Evolutionary conservation across 192 early-diverging fungal species (phyloP).

Genomic region (Ambispora gerdemannii): DNA sequence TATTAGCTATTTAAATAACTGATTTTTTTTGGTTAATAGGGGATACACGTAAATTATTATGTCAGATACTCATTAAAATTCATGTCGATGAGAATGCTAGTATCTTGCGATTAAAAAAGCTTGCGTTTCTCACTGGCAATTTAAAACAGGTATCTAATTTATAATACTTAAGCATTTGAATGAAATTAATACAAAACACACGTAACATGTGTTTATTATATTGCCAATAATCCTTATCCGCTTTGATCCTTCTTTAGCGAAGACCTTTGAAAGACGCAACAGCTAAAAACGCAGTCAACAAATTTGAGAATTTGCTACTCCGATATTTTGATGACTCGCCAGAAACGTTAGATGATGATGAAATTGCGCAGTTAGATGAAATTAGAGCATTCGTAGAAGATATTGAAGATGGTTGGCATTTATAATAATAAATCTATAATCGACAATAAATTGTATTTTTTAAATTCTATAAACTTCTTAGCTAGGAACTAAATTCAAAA

Average conservation of each 20-base stretch:
- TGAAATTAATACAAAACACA: no score
- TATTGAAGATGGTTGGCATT: slow-evolving; percentile 22
- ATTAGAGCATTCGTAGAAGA: slow-evolving; percentile 38
- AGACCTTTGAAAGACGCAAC: slow-evolving; percentile 52
- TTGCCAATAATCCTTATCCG: slow-evolving; percentile 19
- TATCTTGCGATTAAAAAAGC: slow-evolving; percentile 37
- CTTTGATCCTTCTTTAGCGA: slow-evolving; percentile 30
- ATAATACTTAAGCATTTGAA: background rate
- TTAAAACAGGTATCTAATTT: slow-evolving; percentile 40
- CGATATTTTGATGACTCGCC: slow-evolving; percentile 51
- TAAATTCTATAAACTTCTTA: no score
- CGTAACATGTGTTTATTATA: no score
- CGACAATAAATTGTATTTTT: no score
- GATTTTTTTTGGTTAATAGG: background rate
- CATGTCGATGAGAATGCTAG: slow-evolving; percentile 46
- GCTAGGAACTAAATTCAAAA: no score
- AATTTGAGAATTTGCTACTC: slow-evolving; percentile 57
- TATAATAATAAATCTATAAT: no score
- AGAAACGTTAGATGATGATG: slow-evolving; percentile 37
- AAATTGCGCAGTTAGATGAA: slow-evolving; percentile 36
- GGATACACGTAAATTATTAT: slow-evolving; percentile 59
- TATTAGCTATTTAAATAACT: background rate
- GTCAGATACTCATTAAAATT: slow-evolving; percentile 60
- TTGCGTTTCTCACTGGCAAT: slow-evolving; percentile 39
- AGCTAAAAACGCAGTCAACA: slow-evolving; percentile 52